These are phyloP conservation scores for Exophiala sp. DNA, from an alignment of 2,329 filamentous ascomycete species.

Conservation along the genomic window DNA sequence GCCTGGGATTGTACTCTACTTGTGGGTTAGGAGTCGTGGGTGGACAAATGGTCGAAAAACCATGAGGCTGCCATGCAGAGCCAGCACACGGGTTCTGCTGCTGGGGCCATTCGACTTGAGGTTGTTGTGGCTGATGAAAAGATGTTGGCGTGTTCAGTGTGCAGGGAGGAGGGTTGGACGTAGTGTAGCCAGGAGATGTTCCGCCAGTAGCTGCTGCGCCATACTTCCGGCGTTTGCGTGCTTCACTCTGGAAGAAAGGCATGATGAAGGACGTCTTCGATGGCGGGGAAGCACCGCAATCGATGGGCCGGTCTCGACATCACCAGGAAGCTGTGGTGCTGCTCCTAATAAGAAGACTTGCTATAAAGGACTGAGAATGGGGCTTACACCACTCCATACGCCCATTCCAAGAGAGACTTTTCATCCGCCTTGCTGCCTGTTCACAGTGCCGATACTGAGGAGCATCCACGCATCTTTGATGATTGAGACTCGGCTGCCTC, in stretches of 20 bases:
- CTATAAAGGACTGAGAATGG: too few relatives aligned
- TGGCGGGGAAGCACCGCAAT: neutral
- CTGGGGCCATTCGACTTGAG: neutral
- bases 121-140: neutral
- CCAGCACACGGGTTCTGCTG: neutral
- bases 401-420: neutral
- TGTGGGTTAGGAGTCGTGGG: constrained; percentile 1
- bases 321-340: neutral
- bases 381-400: too few relatives aligned
- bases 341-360: neutral
- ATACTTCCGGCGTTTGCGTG: neutral
- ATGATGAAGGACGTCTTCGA: neutral
- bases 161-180: neutral
- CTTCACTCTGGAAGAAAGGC: constrained; percentile 1
- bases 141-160: neutral
- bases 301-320: neutral
- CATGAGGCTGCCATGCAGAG: neutral
- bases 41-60: constrained; percentile 9
- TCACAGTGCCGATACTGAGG: neutral
- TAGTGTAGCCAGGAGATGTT: neutral
- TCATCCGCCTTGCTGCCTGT: constrained; percentile 5
- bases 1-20: neutral
- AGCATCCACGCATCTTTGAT: too few relatives aligned
- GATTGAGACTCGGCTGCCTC: constrained; percentile 1
- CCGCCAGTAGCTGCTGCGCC: neutral